Evolutionary conservation across 345 rosid species (phyloP), one percentile per base, ranked within the genome.

Genomic region (Mallotus nudiflorus): DNA sequence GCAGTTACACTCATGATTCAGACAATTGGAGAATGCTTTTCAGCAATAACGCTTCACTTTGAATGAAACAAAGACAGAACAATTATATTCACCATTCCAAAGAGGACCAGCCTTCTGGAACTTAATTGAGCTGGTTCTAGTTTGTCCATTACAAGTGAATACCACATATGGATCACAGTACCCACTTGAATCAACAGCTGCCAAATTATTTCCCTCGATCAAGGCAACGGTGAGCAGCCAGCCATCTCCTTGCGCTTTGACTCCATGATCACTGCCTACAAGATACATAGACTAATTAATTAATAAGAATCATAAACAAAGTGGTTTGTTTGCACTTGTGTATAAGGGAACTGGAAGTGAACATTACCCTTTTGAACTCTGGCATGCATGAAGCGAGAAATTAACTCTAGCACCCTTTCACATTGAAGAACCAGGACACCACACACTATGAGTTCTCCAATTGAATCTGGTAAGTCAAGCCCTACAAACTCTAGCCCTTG

Each of bases 171-270:
- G 98, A 82, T 91, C 96, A 75, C 97, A 88, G 74, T 82, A 90
- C 33, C 97, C 92, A 65, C 89, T 86, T 71, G 99, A 80, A 85
- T 94, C 97, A 58, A 91, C 97, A 66, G 99, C 85, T 16, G 99
- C 92, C 76, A 94, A 74, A 78, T 85, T 87, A 64, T 78, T 85
- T 77, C 97, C 99, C 75, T 90, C 93, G 49, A 94, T 84, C 74
- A 94, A 82, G 64, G 97, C 99, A 88, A 86, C 88, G 51, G 99
- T 94, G 66, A 91, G 87, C 71, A 94, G 68, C 97, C 99, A 94
- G 66, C 99, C 99, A 73, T 90, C 93, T 35, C 98, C 98, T 83
- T 84, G 97, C 37, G 98, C 97, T 85, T 86, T 94, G 69, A 91
- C 75, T 73, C 98, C 98, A 77, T 91, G 97, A 86, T 94, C 98